Evolutionary conservation across 345 rosid species (phyloP), one percentile per base, ranked within the genome.

Genomic region (Brassica carinata): DNA sequence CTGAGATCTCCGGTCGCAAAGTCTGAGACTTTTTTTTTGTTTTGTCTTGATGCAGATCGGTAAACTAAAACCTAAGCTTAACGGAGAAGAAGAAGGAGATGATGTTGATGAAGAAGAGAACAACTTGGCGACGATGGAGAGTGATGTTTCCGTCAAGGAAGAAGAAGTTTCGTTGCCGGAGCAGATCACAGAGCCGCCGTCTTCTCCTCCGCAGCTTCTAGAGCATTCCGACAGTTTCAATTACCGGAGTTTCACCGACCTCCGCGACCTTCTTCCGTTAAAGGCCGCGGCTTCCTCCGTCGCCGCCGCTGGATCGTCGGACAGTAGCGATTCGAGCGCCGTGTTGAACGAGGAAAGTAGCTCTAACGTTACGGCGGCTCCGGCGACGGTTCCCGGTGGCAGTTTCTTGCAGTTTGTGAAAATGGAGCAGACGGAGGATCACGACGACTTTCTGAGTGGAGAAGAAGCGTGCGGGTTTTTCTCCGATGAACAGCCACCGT

Each of bases 401-500:
- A 73, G 48, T 84, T 17, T 85, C 48, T 7, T 85, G 14, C 90
- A 85, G 81, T 90, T 78, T 51, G 97, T 93, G 87, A 96, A 96
- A 84, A 80, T 83, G 90, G 99, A 92, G 78, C 92, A 93, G 79
- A 75, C 86, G 84, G 97, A 92, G 84, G 98, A 92, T 75, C 97
- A 90, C 36, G 85, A 85, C 34, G 87, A 90, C 27, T 90, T 96
- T 89, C 84, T 92, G 61, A 85, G 84, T 33, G 88, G 91, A 8
- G 98, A 93, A 10, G 98, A 92, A 79, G 84, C 96, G 6, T 92
- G 94, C 66, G 89, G 87, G 13, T 89, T 89, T 83, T 96, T 91
- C 83, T 92, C 94, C 1, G 96, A 93, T 64, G 97, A 96, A 66
- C 99, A 93, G 48, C 84, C 96, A 6, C 99, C 98, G n/a, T 80